Percentiles rank a stretch among this genome's conserved stretches.
phyloP scores from a whole-genome alignment of 495 filamentous ascomycete genomes.

The Penicillium pancosmium region DNA sequence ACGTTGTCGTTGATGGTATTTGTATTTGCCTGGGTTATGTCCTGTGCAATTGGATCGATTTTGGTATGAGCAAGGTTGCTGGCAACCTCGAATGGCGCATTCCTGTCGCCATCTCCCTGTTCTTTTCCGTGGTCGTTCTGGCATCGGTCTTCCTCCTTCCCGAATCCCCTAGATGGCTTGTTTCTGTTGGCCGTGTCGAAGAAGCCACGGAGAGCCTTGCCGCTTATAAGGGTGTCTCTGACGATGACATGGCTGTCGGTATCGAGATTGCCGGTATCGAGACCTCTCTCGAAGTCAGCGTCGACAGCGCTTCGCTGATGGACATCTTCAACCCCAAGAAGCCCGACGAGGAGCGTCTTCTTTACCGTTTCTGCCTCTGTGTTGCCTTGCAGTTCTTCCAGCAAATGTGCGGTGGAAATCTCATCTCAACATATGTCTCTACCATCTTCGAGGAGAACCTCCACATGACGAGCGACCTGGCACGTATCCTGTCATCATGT shows the following conservation, averaged over 20 bases:
- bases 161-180: constrained; percentile 52
- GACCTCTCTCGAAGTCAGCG: constrained; percentile 35
- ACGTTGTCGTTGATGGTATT: constrained; percentile 51
- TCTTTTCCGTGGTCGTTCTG: constrained; percentile 46
- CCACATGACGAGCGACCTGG: constrained; percentile 25
- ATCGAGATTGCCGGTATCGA: constrained; percentile 46
- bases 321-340: constrained; percentile 26
- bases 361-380: constrained; percentile 39
- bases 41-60: constrained; percentile 69
- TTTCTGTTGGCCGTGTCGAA: constrained; percentile 34
- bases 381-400: constrained; percentile 47
- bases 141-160: constrained; percentile 54
- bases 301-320: constrained; percentile 21
- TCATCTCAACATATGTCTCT: constrained; percentile 36
- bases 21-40: constrained; percentile 62
- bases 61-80: constrained; percentile 44
- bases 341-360: constrained; percentile 30
- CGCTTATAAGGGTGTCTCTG: constrained; percentile 31
- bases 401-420: constrained; percentile 44
- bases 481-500: constrained; percentile 35
- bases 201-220: constrained; percentile 37
- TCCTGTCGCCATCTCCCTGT: constrained; percentile 47
- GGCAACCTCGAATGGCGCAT: constrained; percentile 54
- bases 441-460: constrained; percentile 42
- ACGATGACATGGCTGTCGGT: constrained; percentile 30